Base-by-base conservation (phyloP, 768 basidiomycete species). In the Suillus paluster region DNA sequence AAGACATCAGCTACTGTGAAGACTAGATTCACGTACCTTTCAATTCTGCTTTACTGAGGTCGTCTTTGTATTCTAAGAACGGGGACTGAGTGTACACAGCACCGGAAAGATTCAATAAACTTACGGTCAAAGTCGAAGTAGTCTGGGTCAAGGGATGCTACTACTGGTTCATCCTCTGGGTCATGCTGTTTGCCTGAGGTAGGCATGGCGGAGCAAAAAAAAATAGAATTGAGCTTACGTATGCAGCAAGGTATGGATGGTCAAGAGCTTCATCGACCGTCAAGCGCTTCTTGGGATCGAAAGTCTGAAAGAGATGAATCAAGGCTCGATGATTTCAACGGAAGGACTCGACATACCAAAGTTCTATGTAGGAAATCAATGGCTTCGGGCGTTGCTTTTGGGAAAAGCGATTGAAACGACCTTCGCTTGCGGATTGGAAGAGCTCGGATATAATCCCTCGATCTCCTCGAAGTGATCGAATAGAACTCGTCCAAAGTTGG, bases 71-170 rank as follows among this genome's bases (percentile, higher is more conserved):
- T 63, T 86, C 84, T 88, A 66, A 11, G 27, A n/a, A 23, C 60
- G 57, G 57, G 45, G 59, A 4, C 58, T 57, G 54, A 63, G 36
- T 61, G 61, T 46, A 33, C 57, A 59, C 14, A 14, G 27, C 15
- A 15, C 41, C 14, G 8, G 56, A 55, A 30, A 45, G 21, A 36
- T 42, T 44, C 30, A 41, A 46, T 52, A 10, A 23, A 75, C 88
- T 74, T 70, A 90, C 87, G 79, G 73, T 97, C 95, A 70, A 96
- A 97, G 67, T 94, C 90, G 75, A 97, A 97, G 77, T 95, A 97
- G 49, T 85, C 83, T 0, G 93, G 86, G 70, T 88, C 89, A 49
- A 97, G 83, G 11, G 92, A 88, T 45, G 85, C 81, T n/a, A 90
- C 89, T 33, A 80, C 79, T 2, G 96, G 95, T 70, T 97, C 95